A percentile compares a stretch with the other conserved stretches of the same genome.
Evolutionary conservation across 164 flowering plant species (phyloP).

Genomic region (Liquidambar formosana): DNA sequence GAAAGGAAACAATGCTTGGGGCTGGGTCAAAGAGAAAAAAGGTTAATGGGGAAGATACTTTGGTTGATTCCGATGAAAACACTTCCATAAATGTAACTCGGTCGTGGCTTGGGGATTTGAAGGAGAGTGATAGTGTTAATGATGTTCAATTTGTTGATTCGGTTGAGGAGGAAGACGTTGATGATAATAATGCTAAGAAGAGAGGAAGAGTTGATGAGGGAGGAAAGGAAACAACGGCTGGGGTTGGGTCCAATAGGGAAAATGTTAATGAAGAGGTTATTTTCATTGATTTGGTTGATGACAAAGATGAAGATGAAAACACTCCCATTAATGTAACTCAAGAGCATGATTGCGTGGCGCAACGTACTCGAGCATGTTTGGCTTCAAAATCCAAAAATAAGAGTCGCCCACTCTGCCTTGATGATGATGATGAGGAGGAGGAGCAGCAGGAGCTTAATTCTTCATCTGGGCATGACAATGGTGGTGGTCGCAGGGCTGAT

Average conservation of each 20-base stretch:
- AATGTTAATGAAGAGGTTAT: neutral
- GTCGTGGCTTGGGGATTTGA: neutral
- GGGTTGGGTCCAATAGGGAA: neutral
- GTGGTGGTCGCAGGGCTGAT: slow-evolving; percentile 1
- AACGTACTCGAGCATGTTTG: slow-evolving; percentile 2
- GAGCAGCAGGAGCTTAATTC: slow-evolving; percentile 1
- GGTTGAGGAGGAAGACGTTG: neutral
- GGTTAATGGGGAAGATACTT: neutral
- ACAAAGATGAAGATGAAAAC: neutral
- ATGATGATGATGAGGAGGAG: neutral
- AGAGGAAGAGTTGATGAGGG: neutral
- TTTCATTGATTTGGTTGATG: neutral
- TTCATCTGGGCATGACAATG: slow-evolving; percentile 4
- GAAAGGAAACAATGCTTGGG: neutral
- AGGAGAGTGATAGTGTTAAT: neutral
- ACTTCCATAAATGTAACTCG: too few species aligned
- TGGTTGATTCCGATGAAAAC: neutral
- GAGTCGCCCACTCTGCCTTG: slow-evolving; percentile 16
- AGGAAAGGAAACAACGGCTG: neutral
- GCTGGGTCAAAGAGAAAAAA: neutral
- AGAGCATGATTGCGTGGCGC: slow-evolving; percentile 6
- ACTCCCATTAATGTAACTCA: neutral
- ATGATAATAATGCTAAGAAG: neutral
- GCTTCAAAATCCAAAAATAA: neutral
- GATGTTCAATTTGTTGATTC: neutral